Conservation (phyloP, 768 basidiomycete genomes). For the Mycena pura region DNA sequence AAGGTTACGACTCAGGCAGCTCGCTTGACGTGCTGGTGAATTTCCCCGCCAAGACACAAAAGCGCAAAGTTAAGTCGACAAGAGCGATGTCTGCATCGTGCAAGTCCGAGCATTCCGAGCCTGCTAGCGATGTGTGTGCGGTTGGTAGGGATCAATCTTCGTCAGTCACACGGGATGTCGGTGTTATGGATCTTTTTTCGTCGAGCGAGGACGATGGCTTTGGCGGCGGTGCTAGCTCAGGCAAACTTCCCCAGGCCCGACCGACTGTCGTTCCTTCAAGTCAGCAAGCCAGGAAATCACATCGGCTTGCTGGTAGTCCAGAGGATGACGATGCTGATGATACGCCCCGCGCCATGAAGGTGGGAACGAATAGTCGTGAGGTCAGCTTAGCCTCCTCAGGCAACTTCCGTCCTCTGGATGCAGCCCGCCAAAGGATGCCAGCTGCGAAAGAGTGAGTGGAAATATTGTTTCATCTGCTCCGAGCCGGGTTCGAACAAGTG, state of each 20-base stretch:
- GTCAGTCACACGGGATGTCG: conserved; percentile 4
- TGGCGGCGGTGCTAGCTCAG: background rate
- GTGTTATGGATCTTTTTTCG: conserved; percentile 19
- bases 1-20: background rate
- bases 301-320: background rate
- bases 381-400: background rate
- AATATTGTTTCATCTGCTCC: background rate
- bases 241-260: background rate
- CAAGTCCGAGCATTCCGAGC: background rate
- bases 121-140: background rate
- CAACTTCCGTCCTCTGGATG: conserved; percentile 8
- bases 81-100: background rate
- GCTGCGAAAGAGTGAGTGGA: conserved; percentile 16
- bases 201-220: conserved; percentile 15
- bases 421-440: background rate
- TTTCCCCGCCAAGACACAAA: background rate
- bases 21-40: background rate
- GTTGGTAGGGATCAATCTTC: conserved; percentile 13
- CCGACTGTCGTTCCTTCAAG: background rate
- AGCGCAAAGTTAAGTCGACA: background rate
- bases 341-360: conserved; percentile 23
- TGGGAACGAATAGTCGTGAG: background rate
- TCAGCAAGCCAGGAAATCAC: conserved; percentile 2
- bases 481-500: conserved; percentile 7
- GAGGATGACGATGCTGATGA: conserved; percentile 11